Evolutionary conservation across 139 green algal genomes (phyloP).

Genomic region (Chlamydomonas incerta): DNA sequence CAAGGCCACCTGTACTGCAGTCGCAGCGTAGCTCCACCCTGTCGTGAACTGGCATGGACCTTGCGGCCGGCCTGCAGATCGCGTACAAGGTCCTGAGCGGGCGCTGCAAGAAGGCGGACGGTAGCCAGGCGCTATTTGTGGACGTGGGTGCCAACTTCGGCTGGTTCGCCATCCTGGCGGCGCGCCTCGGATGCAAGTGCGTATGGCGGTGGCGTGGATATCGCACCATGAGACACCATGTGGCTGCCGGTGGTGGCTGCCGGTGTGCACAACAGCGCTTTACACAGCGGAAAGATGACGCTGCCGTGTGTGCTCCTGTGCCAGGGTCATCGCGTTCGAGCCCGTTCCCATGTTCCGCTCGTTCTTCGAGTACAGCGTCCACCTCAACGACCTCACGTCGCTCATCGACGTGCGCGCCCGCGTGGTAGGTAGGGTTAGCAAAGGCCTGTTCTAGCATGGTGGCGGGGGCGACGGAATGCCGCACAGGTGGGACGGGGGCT

Average conservation of each 20-base stretch:
- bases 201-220: no score
- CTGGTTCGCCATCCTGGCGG: conserved; percentile 79
- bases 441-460: no score
- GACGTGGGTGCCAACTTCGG: conserved; percentile 90
- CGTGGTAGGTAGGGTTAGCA: conserved; percentile 42
- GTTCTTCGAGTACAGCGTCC: conserved; percentile 75
- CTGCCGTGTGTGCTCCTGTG: not conserved
- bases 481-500: no score
- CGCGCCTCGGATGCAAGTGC: conserved; percentile 78
- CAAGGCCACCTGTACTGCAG: no score
- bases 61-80: conserved; percentile 35
- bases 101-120: conserved; percentile 44
- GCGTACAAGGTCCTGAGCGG: conserved; percentile 55
- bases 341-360: conserved; percentile 81
- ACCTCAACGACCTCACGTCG: conserved; percentile 60
- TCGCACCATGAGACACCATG: no score
- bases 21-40: no score
- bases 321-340: conserved; percentile 83
- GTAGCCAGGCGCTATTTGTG: conserved; percentile 64
- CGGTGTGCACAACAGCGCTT: no score
- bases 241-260: no score
- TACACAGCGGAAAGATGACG: no score
- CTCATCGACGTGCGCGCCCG: conserved; percentile 53
- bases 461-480: no score
- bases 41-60: no score